Base-by-base conservation (phyloP, 345 rosid species). In the Cardamine resedifolia region DNA sequence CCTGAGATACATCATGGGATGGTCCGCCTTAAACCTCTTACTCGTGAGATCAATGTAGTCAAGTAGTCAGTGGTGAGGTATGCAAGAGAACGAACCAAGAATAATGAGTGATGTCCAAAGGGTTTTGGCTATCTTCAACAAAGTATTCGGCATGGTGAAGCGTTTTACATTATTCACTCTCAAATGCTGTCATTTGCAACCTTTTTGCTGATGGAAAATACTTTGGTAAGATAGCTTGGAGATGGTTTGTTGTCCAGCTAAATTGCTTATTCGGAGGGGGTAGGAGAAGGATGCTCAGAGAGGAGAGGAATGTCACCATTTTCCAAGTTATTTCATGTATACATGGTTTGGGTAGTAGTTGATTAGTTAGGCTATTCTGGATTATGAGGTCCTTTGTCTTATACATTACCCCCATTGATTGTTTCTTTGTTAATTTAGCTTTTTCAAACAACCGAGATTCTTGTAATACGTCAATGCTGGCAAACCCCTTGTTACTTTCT, bases 1-100 rank as follows among this genome's bases (percentile, higher is more conserved):
- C 77, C 59, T 77, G 76, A 79, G 79, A 69, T 61, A 66, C 70
- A 26, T 31, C 56, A 39, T 45, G 68, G 68, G 71, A 65, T 64
- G 67, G 62, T 55, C 75, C 36, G 71, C 73, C 71, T 55, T 69
- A 56, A 19, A 23, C 51, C 20, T 30, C 55, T 61, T 57, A 63
- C 66, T 11, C 48, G 21, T 58, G 68, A 75, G 82, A 45, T 70
- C 65, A 73, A 19, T 56, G 49, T 75, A 41, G 63, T 74, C 66
- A 18, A 65, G 27, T 73, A 45, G 72, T 74, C 73, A 28, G 27
- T 68, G 69, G 36, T 61, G 74, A 66, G 61, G 66, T 66, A 49
- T 74, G 38, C 36, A 66, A 66, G 53, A 20, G 36, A 66, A 27
- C 12, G 24, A 30, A 60, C 56, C 57, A 41, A 41, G 78, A 63